phyloP scores from a whole-genome alignment of 1,139 yeast species.

The Citeromyces siamensis region DNA sequence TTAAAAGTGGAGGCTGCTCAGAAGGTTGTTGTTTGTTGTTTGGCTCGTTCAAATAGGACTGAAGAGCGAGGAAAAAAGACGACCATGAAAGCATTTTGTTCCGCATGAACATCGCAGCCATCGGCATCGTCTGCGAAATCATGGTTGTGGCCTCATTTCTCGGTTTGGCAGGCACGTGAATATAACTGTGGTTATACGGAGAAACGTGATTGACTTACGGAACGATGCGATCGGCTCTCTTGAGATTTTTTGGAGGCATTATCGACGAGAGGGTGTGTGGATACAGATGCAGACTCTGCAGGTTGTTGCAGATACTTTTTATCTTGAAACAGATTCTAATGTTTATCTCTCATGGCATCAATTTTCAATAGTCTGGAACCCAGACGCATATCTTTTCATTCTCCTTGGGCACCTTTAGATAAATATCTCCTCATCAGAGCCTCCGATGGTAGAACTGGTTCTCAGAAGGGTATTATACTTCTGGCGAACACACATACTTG shows the following conservation, averaged over 20 bases:
- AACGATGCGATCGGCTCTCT: constrained; percentile 2
- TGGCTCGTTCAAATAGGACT: constrained; percentile 28
- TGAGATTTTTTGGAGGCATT: constrained; percentile 4
- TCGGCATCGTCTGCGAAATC: constrained; percentile 43
- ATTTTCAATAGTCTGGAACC: too few species aligned
- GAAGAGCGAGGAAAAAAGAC: constrained; percentile 33
- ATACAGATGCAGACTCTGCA: too few species aligned
- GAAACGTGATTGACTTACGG: constrained; percentile 2
- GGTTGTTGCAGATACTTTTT: too few species aligned
- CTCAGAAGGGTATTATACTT: too few species aligned
- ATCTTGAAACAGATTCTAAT: too few species aligned
- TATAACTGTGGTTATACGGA: constrained; percentile 22
- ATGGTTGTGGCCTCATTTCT: constrained; percentile 33
- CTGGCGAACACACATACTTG: too few species aligned
- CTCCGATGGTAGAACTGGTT: too few species aligned
- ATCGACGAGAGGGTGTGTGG: constrained; percentile 1
- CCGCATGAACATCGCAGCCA: constrained; percentile 50
- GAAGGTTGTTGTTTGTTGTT: constrained; percentile 14
- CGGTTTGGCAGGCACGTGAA: constrained; percentile 35
- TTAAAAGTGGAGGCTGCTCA: constrained; percentile 14
- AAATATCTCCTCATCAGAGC: too few species aligned
- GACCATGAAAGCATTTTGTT: constrained; percentile 42
- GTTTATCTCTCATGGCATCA: too few species aligned
- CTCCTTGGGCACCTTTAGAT: too few species aligned
- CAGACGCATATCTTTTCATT: too few species aligned